These are phyloP conservation scores for Botrytis elliptica DNA, from an alignment of 2,329 filamentous ascomycete species.

Conservation along the genomic window DNA sequence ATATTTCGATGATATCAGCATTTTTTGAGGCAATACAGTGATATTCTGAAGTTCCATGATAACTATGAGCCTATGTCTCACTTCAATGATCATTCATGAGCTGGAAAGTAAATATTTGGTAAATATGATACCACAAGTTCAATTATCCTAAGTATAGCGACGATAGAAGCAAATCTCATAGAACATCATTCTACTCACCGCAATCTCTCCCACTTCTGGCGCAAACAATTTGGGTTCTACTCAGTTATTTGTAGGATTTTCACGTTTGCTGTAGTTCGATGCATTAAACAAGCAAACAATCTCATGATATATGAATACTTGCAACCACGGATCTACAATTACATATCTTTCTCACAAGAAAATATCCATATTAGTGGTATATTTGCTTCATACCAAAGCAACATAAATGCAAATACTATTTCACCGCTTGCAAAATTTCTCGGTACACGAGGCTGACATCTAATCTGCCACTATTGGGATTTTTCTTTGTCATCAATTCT, in stretches of 20 bases:
- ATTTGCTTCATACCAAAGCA: background rate
- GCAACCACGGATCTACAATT: background rate
- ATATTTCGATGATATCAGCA: background rate
- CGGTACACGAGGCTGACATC: too few species aligned
- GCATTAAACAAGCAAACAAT: background rate
- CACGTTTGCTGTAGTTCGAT: background rate
- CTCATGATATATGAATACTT: background rate
- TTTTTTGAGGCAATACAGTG: rapidly evolving
- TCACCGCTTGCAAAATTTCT: background rate
- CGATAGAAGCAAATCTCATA: background rate
- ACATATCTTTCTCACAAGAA: background rate
- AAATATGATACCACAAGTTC: background rate
- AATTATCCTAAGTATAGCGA: background rate
- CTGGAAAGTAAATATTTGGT: background rate
- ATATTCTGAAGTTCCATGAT: background rate
- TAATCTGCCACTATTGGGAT: background rate
- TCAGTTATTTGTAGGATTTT: background rate
- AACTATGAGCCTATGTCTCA: background rate
- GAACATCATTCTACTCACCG: rapidly evolving
- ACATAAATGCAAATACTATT: background rate
- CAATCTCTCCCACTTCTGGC: background rate
- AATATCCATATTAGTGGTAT: background rate
- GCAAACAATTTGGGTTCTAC: background rate
- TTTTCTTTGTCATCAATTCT: rapidly evolving
- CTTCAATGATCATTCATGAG: background rate